Evolutionary conservation across 2,329 filamentous ascomycete species (phyloP).

Genomic region (Ceratocystis albifundus): DNA sequence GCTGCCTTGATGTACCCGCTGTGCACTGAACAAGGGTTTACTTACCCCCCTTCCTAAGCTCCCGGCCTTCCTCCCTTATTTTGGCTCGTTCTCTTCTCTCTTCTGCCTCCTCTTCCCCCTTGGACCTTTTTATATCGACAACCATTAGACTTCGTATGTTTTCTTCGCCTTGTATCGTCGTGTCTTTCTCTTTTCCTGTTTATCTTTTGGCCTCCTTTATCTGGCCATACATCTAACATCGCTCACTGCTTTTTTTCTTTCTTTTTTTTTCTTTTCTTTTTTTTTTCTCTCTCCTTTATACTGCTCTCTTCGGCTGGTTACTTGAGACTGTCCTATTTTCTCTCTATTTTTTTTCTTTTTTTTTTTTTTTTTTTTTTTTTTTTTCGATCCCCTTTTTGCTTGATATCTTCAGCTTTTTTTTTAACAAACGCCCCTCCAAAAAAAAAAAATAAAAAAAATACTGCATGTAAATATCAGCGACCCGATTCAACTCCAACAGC

Average conservation of each 20-base stretch:
- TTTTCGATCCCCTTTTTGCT: slow-evolving; percentile 11
- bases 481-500: not conserved
- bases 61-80: slow-evolving; percentile 4
- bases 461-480: slow-evolving; percentile 7
- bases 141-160: not conserved
- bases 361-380: slow-evolving; percentile 5
- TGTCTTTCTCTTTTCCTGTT: not conserved
- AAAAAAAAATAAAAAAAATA: slow-evolving; percentile 8
- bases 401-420: slow-evolving; percentile 10
- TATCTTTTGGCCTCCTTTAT: not conserved
- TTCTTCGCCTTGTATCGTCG: not conserved
- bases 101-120: not conserved
- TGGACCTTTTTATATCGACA: not conserved
- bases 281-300: not conserved
- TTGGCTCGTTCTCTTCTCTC: not conserved
- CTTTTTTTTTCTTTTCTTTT: not conserved
- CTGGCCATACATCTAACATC: not conserved
- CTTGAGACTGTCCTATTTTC: slow-evolving; percentile 9
- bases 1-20: not conserved
- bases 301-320: slow-evolving; percentile 6
- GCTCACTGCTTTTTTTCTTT: slow-evolving; percentile 3
- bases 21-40: not conserved
- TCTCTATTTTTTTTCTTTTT: not conserved
- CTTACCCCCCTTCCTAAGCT: not conserved
- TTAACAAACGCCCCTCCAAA: not conserved